Evolutionary conservation across 306 rosid genomes (phyloP), one percentile per base, ranked within the genome.

Genomic region (Dalbergia oliveri): DNA sequence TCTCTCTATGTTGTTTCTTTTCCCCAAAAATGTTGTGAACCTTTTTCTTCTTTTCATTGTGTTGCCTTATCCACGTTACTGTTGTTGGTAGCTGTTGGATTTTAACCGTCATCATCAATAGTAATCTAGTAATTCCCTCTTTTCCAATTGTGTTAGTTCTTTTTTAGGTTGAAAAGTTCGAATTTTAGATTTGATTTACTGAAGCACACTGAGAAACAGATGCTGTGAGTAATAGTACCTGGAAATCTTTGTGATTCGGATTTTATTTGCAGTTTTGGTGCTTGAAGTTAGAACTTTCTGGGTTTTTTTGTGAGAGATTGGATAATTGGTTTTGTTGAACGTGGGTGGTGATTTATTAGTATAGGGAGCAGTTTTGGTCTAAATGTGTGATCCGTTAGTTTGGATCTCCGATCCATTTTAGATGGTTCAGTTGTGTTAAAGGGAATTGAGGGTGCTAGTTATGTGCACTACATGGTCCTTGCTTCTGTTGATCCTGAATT

Each of bases 401-500:
- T 65, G 66, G 72, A 53, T 14, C 66, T 18, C 16, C 19, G 43
- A 9, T 53, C 50, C 44, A 65, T 11, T 66, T 66, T 33, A 19
- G 53, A 31, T 45, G 6, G 5, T 75, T 21, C 57, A 15, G 33
- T 3, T 53, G 19, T 57, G 19, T 56, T 18, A 56, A 26, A 56
- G 44, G 39, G 53, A 72, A 18, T 11, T 37, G 26, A 57, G 47
- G 51, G 54, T 72, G 4, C 37, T 26, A 18, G 15, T 50, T 49
- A 16, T 50, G 64, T 34, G 57, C 57, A 50, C 56, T 50, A 35
- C 19, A 9, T 75, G 11, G 69, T 57, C 72, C 31, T 2, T 23
- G 79, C 59, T 49, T 64, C 37, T 64, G 54, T 7, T 31, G 72
- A 34, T 49, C 50, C 53, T 64, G 41, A 76, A 8, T 33, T 61